phyloP scores from a whole-genome alignment of 805 yeast genomes.

The Barnettozyma wickerhamii region DNA sequence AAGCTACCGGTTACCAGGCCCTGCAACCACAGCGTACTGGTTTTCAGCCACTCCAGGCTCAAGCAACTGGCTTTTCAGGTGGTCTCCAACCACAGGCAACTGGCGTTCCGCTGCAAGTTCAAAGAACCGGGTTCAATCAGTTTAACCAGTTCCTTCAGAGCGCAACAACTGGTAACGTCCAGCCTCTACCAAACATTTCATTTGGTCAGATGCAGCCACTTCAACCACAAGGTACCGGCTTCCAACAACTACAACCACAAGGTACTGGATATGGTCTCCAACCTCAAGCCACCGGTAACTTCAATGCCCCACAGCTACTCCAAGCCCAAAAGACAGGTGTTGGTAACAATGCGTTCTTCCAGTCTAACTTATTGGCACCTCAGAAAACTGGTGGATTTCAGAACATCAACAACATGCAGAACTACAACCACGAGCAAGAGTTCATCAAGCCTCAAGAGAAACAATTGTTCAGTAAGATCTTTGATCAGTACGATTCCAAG shows the following conservation, averaged over 20 bases:
- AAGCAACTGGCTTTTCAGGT: slow-evolving; percentile 26
- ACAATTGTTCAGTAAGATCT: slow-evolving; percentile 78
- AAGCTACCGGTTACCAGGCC: slow-evolving; percentile 24
- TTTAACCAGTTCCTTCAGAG: background rate
- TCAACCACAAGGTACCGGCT: slow-evolving; percentile 39
- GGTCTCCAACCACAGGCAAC: slow-evolving; percentile 32
- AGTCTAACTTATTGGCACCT: slow-evolving; percentile 29
- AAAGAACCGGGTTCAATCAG: slow-evolving; percentile 5
- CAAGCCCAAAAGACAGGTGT: slow-evolving; percentile 66
- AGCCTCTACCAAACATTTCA: slow-evolving; percentile 23
- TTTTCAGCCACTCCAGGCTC: slow-evolving; percentile 29
- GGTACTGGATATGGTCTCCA: slow-evolving; percentile 32
- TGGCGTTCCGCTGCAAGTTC: slow-evolving; percentile 20
- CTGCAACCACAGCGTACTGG: slow-evolving; percentile 25
- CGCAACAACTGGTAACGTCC: slow-evolving; percentile 19
- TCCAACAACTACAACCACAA: slow-evolving; percentile 33
- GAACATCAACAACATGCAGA: slow-evolving; percentile 24
- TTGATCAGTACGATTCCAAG: slow-evolving; percentile 77
- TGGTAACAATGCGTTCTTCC: slow-evolving; percentile 37
- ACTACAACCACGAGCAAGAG: slow-evolving; percentile 39
- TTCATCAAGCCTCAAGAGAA: slow-evolving; percentile 87
- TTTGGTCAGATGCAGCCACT: slow-evolving; percentile 40
- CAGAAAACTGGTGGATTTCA: slow-evolving; percentile 28
- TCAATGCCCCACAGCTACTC: slow-evolving; percentile 31
- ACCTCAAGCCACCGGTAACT: slow-evolving; percentile 27